Conservation (phyloP, 176 grass and related monocot species). For the Juncus inflexus region DNA sequence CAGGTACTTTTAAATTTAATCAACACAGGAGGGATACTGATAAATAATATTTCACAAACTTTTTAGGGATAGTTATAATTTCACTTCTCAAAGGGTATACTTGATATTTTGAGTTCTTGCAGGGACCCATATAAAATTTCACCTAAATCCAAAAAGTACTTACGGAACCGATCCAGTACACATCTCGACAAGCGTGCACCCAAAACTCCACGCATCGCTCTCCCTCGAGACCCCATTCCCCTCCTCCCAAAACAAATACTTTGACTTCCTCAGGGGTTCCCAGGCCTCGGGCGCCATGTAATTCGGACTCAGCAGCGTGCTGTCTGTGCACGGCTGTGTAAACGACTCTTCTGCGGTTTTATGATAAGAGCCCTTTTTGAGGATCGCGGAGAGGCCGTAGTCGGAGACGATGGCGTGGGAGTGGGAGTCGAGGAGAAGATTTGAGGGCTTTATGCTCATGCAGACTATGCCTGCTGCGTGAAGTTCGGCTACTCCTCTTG, state of each 20-base stretch:
- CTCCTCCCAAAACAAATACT: constrained; percentile 80
- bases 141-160: constrained; percentile 54
- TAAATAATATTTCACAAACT: constrained; percentile 23
- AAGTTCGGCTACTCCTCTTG: constrained; percentile 91
- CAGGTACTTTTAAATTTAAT: too few species aligned
- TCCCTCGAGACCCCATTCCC: constrained; percentile 75
- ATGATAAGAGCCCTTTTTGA: constrained; percentile 68
- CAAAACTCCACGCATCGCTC: constrained; percentile 99
- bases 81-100: constrained; percentile 33
- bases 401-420: constrained; percentile 74
- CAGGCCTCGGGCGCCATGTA: constrained; percentile 99
- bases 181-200: constrained; percentile 99
- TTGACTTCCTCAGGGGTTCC: constrained; percentile 76
- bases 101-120: too few species aligned
- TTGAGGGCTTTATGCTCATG: constrained; percentile 99
- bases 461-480: constrained; percentile 98
- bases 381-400: constrained; percentile 91
- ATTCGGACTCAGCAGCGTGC: constrained; percentile 74
- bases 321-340: constrained; percentile 55
- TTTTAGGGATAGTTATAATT: neutral
- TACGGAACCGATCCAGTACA: constrained; percentile 99
- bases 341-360: constrained; percentile 56
- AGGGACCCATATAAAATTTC: constrained; percentile 16
- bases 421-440: constrained; percentile 82
- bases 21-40: too few species aligned